Evolutionary conservation across 1,139 yeast genomes (phyloP), one percentile per base, ranked within the genome.

Genomic region (Blastobotrys ciferrii): DNA sequence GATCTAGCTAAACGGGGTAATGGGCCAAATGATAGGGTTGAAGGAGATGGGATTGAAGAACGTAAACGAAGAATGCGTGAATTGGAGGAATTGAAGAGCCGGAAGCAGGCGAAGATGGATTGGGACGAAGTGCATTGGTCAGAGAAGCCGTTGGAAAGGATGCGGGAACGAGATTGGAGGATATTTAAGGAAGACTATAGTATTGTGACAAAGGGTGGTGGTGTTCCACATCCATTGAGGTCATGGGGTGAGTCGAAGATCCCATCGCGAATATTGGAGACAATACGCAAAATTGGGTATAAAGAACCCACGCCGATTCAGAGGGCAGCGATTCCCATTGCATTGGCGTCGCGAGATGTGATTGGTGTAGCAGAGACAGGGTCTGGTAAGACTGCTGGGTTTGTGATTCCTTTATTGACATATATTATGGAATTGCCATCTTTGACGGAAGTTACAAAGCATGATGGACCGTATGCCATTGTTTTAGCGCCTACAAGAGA

Each of bases 291-390:
- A 7, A 63, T 82, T 2, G 75, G 77, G 0, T 87, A 78, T 58
- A 57, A 55, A 1, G 78, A 77, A 5, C 96, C 98, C 1, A 87
- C 97, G 0, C 92, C 98, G 0, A 84, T 92, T 51, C 98, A 92
- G 63, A 69, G 96, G 53, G 95, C 94, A 0, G 77, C 97, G 0
- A 80, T 91, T 11, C 97, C 97, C 0, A 72, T 85, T 41, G 87
- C 87, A 0, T 58, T 85, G 32, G 63, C 70, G 0, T 69, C 74
- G 2, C 65, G 77, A 37, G 97, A 92, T 64, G 74, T 88, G 3
- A 75, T 91, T 20, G 98, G 96, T 20, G 78, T 91, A n/a, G 97
- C 98, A 0, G 92, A 89, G 58, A 92, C 98, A 0, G 98, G 98
- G 19, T 87, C 96, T 0, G 98, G 98, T 62, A 92, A 92, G 64